Conservation (phyloP, 2,329 filamentous ascomycete species). For the Bipolaris sorokiniana region DNA sequence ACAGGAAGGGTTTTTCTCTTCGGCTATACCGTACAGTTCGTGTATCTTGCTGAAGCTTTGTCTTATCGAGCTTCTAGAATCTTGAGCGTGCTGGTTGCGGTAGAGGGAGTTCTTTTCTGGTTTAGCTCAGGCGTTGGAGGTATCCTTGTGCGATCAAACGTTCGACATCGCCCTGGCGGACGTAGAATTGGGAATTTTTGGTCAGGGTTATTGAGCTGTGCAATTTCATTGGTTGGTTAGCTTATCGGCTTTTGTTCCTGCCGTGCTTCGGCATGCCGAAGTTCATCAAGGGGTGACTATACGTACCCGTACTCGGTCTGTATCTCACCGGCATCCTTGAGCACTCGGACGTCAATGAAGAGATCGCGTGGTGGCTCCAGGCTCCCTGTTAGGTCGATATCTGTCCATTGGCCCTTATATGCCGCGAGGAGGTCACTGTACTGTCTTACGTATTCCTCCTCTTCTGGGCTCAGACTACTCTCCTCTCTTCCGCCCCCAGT, state of each 20-base stretch:
- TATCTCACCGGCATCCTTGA: constrained; percentile 97
- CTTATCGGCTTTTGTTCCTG: background rate
- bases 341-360: constrained; percentile 93
- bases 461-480: constrained; percentile 88
- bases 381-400: constrained; percentile 92
- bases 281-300: constrained; percentile 18
- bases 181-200: constrained; percentile 98
- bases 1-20: background rate
- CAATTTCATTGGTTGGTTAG: background rate
- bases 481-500: constrained; percentile 55
- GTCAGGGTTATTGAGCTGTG: constrained; percentile 88
- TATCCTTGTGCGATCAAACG: constrained; percentile 93
- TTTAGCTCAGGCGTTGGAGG: constrained; percentile 83
- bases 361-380: constrained; percentile 92
- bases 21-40: background rate
- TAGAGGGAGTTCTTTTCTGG: background rate
- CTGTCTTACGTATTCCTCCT: constrained; percentile 92
- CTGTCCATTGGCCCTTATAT: constrained; percentile 98
- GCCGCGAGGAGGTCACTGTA: constrained; percentile 93
- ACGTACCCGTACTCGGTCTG: constrained; percentile 97
- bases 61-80: background rate
- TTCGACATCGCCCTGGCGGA: constrained; percentile 94
- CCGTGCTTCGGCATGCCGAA: background rate
- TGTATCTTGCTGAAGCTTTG: background rate
- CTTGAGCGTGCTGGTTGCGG: background rate